These are phyloP conservation scores for Ormosia semicastrata DNA, from an alignment of 306 rosid genomes.

Conservation along the genomic window DNA sequence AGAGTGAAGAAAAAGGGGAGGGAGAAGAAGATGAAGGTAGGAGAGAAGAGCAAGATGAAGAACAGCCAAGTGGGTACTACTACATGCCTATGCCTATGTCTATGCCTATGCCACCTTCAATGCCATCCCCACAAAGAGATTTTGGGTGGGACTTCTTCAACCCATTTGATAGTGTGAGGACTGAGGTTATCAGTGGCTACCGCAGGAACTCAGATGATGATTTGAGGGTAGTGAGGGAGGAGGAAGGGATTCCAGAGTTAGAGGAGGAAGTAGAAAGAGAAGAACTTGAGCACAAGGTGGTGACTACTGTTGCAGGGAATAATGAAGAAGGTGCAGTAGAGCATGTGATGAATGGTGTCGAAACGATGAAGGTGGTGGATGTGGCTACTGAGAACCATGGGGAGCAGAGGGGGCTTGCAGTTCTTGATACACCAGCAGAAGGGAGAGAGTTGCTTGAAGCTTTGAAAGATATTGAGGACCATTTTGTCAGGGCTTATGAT, in stretches of 20 bases:
- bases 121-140: conserved; percentile 81
- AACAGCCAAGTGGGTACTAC: conserved; percentile 53
- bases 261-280: conserved; percentile 73
- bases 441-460: conserved; percentile 95
- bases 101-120: conserved; percentile 53
- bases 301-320: conserved; percentile 42
- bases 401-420: conserved; percentile 57
- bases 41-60: conserved; percentile 37
- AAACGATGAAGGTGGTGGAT: conserved; percentile 44
- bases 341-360: conserved; percentile 40
- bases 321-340: conserved; percentile 24
- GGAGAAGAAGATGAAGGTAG: conserved; percentile 12
- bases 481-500: conserved; percentile 71
- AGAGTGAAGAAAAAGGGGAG: conserved; percentile 41
- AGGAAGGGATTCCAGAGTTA: conserved; percentile 96
- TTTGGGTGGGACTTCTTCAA: conserved; percentile 96
- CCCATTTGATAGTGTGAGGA: conserved; percentile 72
- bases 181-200: conserved; percentile 62
- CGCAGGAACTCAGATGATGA: conserved; percentile 67
- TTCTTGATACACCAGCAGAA: conserved; percentile 67
- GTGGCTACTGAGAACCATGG: conserved; percentile 36
- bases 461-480: conserved; percentile 75
- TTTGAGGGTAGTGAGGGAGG: conserved; percentile 85
- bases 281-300: conserved; percentile 43
- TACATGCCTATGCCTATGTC: conserved; percentile 81